Base-by-base conservation (phyloP, 352 stramenopile species). In the Globisporangium radiosum region DNA sequence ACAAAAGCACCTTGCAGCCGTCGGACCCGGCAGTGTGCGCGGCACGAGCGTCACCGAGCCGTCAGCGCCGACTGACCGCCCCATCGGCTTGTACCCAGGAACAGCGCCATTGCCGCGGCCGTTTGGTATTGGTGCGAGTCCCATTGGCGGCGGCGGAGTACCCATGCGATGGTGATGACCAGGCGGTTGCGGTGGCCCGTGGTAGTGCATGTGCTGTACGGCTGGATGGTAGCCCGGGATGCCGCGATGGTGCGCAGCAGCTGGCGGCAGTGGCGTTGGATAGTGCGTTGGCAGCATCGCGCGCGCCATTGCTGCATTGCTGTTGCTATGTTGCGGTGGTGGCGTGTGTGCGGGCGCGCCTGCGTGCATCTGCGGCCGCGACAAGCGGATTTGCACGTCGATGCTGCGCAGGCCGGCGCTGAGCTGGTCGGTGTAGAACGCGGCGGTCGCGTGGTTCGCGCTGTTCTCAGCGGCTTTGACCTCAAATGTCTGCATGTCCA, bases 1-100 rank as follows among this genome's bases (percentile, higher is more conserved):
- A 47, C 85, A 94, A 48, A 91, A 87, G 55, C 85, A 94, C 11
- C 85, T 69, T 25, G 80, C 78, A 13, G 13, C 73, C 55, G 25
- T 88, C 65, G 59, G 54, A 55, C 15, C 65, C n/a, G 71, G 15
- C 65, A 19, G 11, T 62, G 52, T 73, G 59, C 2, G 25, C 25
- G 36, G 74, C 56, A 10, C 43, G 65, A 40, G 65, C 64, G 38
- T 54, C 52, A 9, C 60, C 13, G 60, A 58, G 38, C 60, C 47
- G 5, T 63, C 61, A 9, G 61, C 37, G n/a, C 39, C 47, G 38
- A 54, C 47, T 10, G 11, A 15, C 25, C 52, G 52, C 6, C 10
- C 5, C 38, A 43, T 25, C 44, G 59, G 10, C 37, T 52, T 5
- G 43, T 54, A 5, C 54, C 7, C 43, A 52, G 11, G 25, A 25